Percentiles rank a stretch among this genome's conserved stretches.
phyloP scores from a whole-genome alignment of 495 filamentous ascomycete genomes.

The Penicillium taxi region DNA sequence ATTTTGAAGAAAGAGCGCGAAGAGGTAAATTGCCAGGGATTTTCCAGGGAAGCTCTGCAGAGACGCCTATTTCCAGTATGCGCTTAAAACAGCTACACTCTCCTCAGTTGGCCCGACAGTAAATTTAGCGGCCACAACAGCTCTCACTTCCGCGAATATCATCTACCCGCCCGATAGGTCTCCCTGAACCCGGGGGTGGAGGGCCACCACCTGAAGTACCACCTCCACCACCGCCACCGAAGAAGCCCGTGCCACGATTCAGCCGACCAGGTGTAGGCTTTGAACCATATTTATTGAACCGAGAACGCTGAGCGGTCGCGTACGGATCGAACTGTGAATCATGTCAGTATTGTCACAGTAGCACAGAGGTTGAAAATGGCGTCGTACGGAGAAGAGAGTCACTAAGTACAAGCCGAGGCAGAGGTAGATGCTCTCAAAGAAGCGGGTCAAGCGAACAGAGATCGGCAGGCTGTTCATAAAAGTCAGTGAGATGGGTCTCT shows the following conservation, averaged over 20 bases:
- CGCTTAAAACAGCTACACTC: neutral
- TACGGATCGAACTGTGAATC: neutral
- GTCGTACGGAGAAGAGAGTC: constrained; percentile 36
- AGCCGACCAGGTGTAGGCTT: constrained; percentile 14
- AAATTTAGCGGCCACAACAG: neutral
- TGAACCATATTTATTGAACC: constrained; percentile 47
- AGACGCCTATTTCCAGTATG: too few species aligned
- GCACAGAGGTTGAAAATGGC: too few species aligned
- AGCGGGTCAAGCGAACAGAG: constrained; percentile 36
- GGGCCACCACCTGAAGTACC: constrained; percentile 23
- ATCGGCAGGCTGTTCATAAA: constrained; percentile 33
- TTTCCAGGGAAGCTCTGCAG: too few species aligned
- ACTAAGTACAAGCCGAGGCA: constrained; percentile 37
- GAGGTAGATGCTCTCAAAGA: constrained; percentile 38
- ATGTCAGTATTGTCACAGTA: too few species aligned
- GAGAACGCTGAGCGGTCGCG: neutral
- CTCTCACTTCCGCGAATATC: constrained; percentile 27
- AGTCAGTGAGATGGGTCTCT: constrained; percentile 18
- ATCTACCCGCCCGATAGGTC: constrained; percentile 31
- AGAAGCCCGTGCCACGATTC: constrained; percentile 22
- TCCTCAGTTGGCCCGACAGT: neutral
- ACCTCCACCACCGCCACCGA: constrained; percentile 23
- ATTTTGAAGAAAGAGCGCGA: too few species aligned
- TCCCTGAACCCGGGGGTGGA: too few species aligned
- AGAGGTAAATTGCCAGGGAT: too few species aligned